Percentiles rank a stretch among this genome's conserved stretches.
These are phyloP conservation scores for Suaeda aralocaspica DNA, from an alignment of 148 eudicot genomes.

Conservation along the genomic window DNA sequence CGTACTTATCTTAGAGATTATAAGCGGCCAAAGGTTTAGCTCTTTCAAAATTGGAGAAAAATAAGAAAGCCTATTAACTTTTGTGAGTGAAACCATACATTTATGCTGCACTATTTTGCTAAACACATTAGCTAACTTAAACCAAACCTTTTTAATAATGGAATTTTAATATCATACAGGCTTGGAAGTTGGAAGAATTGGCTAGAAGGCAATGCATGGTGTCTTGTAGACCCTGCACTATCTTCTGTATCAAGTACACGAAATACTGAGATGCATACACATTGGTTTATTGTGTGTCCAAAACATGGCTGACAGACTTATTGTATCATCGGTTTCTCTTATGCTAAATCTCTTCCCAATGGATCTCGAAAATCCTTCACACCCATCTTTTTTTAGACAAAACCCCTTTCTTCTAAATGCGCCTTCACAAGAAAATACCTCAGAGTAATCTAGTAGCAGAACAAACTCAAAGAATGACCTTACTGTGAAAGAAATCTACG, in stretches of 20 bases:
- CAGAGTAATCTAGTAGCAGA: conserved; percentile 5
- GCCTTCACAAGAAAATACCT: conserved; percentile 3
- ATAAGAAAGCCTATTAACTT: conserved; percentile 17
- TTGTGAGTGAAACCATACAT: no score
- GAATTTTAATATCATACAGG: no score
- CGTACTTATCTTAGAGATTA: conserved; percentile 36
- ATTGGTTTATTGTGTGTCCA: conserved; percentile 46
- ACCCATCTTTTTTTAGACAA: conserved; percentile 25
- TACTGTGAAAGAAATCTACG: conserved; percentile 16
- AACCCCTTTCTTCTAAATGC: background rate
- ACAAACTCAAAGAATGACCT: conserved; percentile 21
- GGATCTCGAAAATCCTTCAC: conserved; percentile 28
- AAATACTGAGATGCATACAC: conserved; percentile 45
- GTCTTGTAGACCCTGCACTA: no score
- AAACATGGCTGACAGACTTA: conserved; percentile 34
- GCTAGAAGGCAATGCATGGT: no score
- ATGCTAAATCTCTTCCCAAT: conserved; percentile 41
- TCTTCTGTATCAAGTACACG: conserved; percentile 26
- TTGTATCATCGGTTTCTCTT: conserved; percentile 32
- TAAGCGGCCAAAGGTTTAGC: conserved; percentile 31
- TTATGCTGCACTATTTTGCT: no score
- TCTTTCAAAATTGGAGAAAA: conserved; percentile 14
- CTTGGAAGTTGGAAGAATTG: no score
- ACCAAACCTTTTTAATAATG: no score
- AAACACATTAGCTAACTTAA: no score